Percentiles rank a stretch among this genome's conserved stretches.
Evolutionary conservation across 345 rosid species (phyloP).

Genomic region (Bruguiera parviflora): DNA sequence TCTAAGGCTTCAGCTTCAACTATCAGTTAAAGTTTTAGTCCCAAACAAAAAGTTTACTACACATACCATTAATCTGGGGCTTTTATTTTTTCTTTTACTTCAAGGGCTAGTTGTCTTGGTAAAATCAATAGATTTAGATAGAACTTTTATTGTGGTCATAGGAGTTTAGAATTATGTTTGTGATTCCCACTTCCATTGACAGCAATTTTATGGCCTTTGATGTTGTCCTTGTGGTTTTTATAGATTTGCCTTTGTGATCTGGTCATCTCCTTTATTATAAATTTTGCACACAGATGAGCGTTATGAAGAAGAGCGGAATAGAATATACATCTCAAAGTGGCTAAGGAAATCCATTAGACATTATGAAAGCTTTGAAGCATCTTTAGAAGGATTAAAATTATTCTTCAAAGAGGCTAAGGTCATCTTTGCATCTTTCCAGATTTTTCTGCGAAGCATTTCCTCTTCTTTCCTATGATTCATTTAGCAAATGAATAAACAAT

Average conservation of each 20-base stretch:
- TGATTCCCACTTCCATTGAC: too few species aligned
- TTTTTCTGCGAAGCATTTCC: neutral
- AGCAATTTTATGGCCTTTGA: neutral
- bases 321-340: slow-evolving; percentile 81
- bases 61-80: too few species aligned
- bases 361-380: slow-evolving; percentile 52
- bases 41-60: too few species aligned
- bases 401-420: slow-evolving; percentile 87
- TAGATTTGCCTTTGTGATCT: neutral
- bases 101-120: too few species aligned
- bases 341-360: slow-evolving; percentile 69
- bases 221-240: neutral
- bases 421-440: slow-evolving; percentile 2
- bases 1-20: too few species aligned
- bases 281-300: slow-evolving; percentile 65
- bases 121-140: too few species aligned
- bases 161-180: too few species aligned
- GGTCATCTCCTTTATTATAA: neutral
- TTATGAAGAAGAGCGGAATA: slow-evolving; percentile 66
- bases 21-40: too few species aligned
- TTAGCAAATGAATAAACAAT: slow-evolving; percentile 10
- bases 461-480: neutral
- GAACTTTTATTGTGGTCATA: too few species aligned
- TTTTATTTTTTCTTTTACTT: too few species aligned
- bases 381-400: slow-evolving; percentile 58